phyloP scores from a whole-genome alignment of 192 early-diverging fungal genomes.

The Chytriomyces sp. region DNA sequence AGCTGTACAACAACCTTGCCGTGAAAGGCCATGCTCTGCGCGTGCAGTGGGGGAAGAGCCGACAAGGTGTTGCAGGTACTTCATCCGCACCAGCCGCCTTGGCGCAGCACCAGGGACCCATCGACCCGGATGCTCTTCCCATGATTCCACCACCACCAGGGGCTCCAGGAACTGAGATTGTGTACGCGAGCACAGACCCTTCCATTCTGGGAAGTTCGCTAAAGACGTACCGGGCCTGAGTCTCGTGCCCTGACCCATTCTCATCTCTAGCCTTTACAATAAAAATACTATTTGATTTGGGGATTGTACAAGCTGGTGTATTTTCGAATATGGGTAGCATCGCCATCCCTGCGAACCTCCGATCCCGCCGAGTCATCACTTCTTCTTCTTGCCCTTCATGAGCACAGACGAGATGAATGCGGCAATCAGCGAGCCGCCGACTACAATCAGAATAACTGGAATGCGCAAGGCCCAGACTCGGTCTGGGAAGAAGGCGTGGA shows the following conservation, averaged over 20 bases:
- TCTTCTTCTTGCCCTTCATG: constrained; percentile 77
- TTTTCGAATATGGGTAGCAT: not conserved
- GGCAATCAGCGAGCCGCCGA: constrained; percentile 73
- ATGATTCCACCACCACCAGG: constrained; percentile 34
- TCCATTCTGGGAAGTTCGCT: constrained; percentile 19
- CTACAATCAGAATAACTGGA: constrained; percentile 78
- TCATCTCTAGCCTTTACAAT: too few relatives aligned
- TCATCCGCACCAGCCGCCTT: constrained; percentile 6
- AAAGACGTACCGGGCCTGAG: constrained; percentile 30
- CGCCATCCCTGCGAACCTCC: not conserved
- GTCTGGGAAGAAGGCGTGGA: constrained; percentile 78
- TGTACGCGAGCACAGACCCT: constrained; percentile 32
- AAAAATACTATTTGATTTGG: too few relatives aligned
- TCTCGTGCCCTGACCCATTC: too few relatives aligned
- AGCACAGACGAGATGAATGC: constrained; percentile 84
- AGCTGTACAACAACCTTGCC: constrained; percentile 68
- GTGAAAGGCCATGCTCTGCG: constrained; percentile 72
- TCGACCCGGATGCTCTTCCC: constrained; percentile 27
- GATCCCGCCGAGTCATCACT: constrained; percentile 27
- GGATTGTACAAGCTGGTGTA: too few relatives aligned
- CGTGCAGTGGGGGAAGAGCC: constrained; percentile 79
- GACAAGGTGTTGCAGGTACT: not conserved
- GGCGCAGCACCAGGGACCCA: not conserved
- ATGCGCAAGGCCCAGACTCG: constrained; percentile 85
- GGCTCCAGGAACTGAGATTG: constrained; percentile 11